Evolutionary conservation across 2,329 filamentous ascomycete genomes (phyloP).

Genomic region (Onygenales sp.): DNA sequence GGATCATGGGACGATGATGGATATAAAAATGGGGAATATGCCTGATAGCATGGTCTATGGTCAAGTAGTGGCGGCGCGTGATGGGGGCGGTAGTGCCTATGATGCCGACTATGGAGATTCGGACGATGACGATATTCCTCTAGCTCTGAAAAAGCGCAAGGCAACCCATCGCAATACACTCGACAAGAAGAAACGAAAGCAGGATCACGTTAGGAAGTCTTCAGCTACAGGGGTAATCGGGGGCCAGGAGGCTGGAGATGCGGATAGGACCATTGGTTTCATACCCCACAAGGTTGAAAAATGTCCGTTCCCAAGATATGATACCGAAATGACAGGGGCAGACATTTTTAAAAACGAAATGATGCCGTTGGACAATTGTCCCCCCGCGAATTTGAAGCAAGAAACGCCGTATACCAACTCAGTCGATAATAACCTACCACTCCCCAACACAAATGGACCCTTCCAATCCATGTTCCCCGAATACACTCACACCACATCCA

Average conservation of each 20-base stretch:
- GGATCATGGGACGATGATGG: too few species aligned
- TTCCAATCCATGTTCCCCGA: background rate
- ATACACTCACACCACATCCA: background rate
- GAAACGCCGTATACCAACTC: background rate
- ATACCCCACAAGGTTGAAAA: background rate
- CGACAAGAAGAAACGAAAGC: background rate
- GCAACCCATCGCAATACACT: background rate
- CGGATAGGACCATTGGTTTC: background rate
- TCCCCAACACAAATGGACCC: background rate
- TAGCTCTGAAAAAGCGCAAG: conserved; percentile 8
- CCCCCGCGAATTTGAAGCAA: background rate
- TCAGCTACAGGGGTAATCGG: background rate
- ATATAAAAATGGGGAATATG: background rate
- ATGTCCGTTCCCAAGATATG: background rate
- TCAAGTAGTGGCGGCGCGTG: background rate
- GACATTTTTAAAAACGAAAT: background rate
- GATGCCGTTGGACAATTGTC: background rate
- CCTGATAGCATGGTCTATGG: background rate
- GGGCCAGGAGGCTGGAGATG: background rate
- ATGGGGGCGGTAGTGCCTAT: background rate
- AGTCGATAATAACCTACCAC: background rate
- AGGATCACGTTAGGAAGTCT: background rate
- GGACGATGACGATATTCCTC: conserved; percentile 12
- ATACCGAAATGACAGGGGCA: background rate
- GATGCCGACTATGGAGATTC: conserved; percentile 4